These are phyloP conservation scores for Curvularia hawaiiensis DNA, from an alignment of 2,329 filamentous ascomycete genomes.

Conservation along the genomic window DNA sequence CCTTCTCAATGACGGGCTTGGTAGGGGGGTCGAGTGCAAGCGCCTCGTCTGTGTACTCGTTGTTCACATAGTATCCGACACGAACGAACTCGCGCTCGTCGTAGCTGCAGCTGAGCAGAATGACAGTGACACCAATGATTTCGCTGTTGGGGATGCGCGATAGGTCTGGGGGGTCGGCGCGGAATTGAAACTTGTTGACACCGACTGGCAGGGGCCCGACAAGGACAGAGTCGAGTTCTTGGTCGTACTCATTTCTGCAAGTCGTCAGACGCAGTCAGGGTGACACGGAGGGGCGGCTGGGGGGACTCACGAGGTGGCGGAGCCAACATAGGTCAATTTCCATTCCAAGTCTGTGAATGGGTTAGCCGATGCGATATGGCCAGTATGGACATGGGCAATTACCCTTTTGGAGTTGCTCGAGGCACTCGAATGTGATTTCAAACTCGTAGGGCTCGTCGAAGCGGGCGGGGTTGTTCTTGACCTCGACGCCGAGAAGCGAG, in stretches of 20 bases:
- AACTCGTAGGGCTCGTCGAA: conserved; percentile 95
- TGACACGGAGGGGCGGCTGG: not conserved
- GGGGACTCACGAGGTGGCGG: conserved; percentile 83
- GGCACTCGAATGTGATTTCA: conserved; percentile 98
- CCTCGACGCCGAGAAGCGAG: conserved; percentile 91
- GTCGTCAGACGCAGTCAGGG: conserved; percentile 15
- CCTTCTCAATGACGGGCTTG: conserved; percentile 91
- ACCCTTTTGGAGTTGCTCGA: conserved; percentile 95
- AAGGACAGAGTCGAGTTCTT: conserved; percentile 95
- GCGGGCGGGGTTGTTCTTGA: conserved; percentile 94
- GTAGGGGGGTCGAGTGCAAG: conserved; percentile 86
- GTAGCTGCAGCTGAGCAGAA: conserved; percentile 95
- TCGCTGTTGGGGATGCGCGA: conserved; percentile 91
- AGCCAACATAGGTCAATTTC: conserved; percentile 99
- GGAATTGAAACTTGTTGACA: conserved; percentile 98
- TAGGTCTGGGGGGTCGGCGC: conserved; percentile 90
- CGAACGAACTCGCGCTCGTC: conserved; percentile 96
- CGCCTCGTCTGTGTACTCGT: conserved; percentile 94
- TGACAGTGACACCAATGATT: conserved; percentile 95
- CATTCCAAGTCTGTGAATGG: conserved; percentile 84
- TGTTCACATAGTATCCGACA: conserved; percentile 99
- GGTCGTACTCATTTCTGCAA: conserved; percentile 87
- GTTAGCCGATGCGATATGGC: conserved; percentile 19
- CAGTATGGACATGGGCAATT: conserved; percentile 15
- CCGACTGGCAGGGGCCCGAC: conserved; percentile 97